Evolutionary conservation across 352 stramenopile genomes (phyloP).

Genomic region (Globisporangium yorkense): DNA sequence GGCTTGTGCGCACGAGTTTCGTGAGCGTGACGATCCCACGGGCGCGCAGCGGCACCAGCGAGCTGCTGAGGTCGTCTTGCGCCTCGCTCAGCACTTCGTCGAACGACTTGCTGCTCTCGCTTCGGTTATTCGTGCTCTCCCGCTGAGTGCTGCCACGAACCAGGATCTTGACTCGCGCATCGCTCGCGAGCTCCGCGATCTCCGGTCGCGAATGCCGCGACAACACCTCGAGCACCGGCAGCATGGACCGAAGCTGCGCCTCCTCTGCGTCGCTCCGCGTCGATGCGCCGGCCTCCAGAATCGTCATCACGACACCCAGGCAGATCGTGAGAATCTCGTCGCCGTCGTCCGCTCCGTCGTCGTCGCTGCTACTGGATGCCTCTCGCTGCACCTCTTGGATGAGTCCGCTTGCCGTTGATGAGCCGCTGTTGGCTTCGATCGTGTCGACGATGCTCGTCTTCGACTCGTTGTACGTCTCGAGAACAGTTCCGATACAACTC

Average conservation of each 20-base stretch:
- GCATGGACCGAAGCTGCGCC: constrained; percentile 43
- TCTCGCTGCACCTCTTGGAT: constrained; percentile 7
- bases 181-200: constrained; percentile 66
- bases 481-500: constrained; percentile 62
- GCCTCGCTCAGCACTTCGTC: constrained; percentile 43
- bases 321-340: constrained; percentile 77
- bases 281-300: constrained; percentile 58
- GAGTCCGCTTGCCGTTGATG: background rate
- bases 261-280: constrained; percentile 49
- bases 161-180: constrained; percentile 61
- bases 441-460: constrained; percentile 24
- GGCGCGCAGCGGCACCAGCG: constrained; percentile 63
- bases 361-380: constrained; percentile 2
- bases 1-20: constrained; percentile 62
- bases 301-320: constrained; percentile 71
- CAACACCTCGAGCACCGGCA: constrained; percentile 55
- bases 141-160: constrained; percentile 19
- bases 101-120: constrained; percentile 28
- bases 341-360: constrained; percentile 40
- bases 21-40: constrained; percentile 70
- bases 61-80: constrained; percentile 51
- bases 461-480: constrained; percentile 48
- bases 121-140: background rate
- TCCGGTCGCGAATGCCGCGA: constrained; percentile 48
- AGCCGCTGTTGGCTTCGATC: background rate